These are phyloP conservation scores for Dioszegia aurantiaca DNA, from an alignment of 768 basidiomycete genomes.

Conservation along the genomic window DNA sequence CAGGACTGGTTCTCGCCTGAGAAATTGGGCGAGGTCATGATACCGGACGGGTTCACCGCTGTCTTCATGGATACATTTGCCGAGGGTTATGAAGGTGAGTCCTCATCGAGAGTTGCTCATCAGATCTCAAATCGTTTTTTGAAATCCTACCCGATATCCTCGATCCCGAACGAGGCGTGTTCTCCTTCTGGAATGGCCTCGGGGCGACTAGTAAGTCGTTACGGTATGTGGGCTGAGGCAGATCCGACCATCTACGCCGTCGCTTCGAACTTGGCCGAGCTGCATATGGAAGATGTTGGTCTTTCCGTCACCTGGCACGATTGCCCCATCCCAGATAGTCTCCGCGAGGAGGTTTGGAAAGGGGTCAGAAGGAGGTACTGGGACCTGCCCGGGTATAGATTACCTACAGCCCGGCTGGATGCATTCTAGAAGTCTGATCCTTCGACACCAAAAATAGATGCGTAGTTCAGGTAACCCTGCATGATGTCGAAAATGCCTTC, in stretches of 20 bases:
- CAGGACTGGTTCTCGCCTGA: conserved; percentile 63
- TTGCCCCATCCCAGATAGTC: conserved; percentile 63
- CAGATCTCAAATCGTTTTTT: conserved; percentile 77
- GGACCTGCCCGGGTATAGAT: conserved; percentile 65
- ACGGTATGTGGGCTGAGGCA: conserved; percentile 46
- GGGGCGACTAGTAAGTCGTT: conserved; percentile 80
- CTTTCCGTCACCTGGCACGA: conserved; percentile 77
- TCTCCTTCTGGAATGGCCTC: conserved; percentile 96
- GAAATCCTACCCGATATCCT: conserved; percentile 73
- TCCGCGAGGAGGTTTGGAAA: conserved; percentile 69
- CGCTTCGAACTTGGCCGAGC: conserved; percentile 75
- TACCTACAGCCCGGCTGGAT: conserved; percentile 52
- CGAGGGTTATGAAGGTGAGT: conserved; percentile 69
- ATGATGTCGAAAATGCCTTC: conserved; percentile 86
- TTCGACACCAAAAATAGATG: conserved; percentile 67
- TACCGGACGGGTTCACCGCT: conserved; percentile 72
- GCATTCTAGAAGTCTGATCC: conserved; percentile 41
- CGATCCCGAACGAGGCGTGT: conserved; percentile 69
- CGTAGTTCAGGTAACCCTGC: conserved; percentile 86
- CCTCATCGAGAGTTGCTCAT: not conserved
- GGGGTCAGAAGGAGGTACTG: conserved; percentile 52
- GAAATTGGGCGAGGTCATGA: conserved; percentile 42
- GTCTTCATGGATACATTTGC: conserved; percentile 93
- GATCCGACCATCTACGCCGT: conserved; percentile 88
- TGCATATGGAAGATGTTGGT: conserved; percentile 80